Evolutionary conservation across 1,284 basidiomycete species (phyloP), one percentile per base, ranked within the genome.

Genomic region (Irpex lacteus): DNA sequence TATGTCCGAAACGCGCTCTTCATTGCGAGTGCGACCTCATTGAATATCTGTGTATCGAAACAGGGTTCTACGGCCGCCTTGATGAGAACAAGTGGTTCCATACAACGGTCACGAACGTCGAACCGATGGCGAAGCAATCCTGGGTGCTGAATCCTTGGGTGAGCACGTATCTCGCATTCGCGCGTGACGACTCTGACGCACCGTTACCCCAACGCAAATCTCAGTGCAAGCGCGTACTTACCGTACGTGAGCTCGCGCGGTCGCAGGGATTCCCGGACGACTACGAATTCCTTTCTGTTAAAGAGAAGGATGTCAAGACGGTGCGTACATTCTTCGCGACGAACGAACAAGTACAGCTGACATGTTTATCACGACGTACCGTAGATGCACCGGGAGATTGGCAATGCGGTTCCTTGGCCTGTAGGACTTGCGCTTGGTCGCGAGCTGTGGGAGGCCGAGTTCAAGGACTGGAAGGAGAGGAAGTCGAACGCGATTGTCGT

Each of bases 221-320:
- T 4, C 55, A 91, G 87, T 87, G 84, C 67, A 82, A 80, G 67
- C 83, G 90, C 13, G 84, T 90, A 62, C 73, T 90, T n/a, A 89
- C 87, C 1, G 85, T 92, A 34, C 82, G 91, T 5, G 91, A 92
- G 71, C 78, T 91, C 11, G 91, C 90, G 9, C 79, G 90, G 55
- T 87, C 88, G 0, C 90, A 92, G 76, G 91, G 90, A 0, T 90
- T 93, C 70, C 88, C 90, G 0, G 90, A 92, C 67, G 74, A 80
- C 68, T 91, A 90, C 66, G 73, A 82, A 1, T 92, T 92, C 67
- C 69, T 81, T 60, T 78, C 89, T 1, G 66, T 79, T 1, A 74
- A 80, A 4, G 70, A 82, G 40, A 82, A 81, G 8, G 53, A 44
- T 57, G 79, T 90, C 11, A 78, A 82, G 40, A 89, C 85, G 0